Evolutionary conservation across 768 basidiomycete genomes (phyloP).

Genomic region (Rhodosporidiobolus sp.): DNA sequence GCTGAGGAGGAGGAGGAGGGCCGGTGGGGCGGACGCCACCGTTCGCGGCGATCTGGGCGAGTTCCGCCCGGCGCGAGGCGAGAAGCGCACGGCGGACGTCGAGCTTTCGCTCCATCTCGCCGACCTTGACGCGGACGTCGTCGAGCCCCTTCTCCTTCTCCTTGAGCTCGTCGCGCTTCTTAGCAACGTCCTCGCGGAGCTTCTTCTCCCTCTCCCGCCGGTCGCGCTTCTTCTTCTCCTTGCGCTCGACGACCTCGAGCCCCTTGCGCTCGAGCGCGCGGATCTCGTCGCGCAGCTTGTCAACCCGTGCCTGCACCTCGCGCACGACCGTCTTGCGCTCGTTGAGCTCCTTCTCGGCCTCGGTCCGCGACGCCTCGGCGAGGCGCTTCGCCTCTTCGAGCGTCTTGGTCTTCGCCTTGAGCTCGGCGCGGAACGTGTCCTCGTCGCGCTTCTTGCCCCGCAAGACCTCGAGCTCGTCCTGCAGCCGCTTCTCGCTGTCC

Average conservation of each 20-base stretch:
- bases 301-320: conserved; percentile 47
- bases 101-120: conserved; percentile 39
- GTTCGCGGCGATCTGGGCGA: conserved; percentile 27
- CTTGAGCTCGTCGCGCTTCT: conserved; percentile 59
- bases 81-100: conserved; percentile 40
- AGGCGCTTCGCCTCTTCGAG: conserved; percentile 81
- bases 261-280: conserved; percentile 52
- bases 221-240: conserved; percentile 45
- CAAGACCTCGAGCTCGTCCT: conserved; percentile 67
- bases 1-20: conserved; percentile 6
- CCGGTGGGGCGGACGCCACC: conserved; percentile 26
- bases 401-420: conserved; percentile 75
- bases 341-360: conserved; percentile 83
- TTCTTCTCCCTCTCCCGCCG: conserved; percentile 63
- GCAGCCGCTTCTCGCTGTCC: conserved; percentile 64
- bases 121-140: conserved; percentile 44
- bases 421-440: conserved; percentile 70
- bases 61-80: conserved; percentile 29
- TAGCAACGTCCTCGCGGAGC: conserved; percentile 57
- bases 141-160: conserved; percentile 56
- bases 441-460: conserved; percentile 76
- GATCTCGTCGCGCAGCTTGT: conserved; percentile 45
- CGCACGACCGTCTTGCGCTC: conserved; percentile 54
- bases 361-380: conserved; percentile 73
- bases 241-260: conserved; percentile 41